Base-by-base conservation (phyloP, 2,329 filamentous ascomycete species). In the Davidsoniella neocaledoniae region DNA sequence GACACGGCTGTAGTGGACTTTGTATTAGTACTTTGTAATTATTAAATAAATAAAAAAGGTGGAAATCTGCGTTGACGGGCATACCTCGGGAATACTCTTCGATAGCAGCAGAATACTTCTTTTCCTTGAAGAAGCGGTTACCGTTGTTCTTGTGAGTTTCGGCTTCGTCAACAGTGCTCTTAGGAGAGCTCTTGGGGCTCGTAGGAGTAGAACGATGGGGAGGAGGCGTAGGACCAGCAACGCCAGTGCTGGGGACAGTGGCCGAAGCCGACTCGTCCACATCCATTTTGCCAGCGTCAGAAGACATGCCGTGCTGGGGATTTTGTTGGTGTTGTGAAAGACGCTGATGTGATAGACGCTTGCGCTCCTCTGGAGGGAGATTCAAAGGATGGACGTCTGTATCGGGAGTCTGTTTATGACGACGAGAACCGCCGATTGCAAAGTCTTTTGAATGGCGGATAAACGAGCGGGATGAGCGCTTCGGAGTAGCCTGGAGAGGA, bases 81-180 rank as follows among this genome's bases (percentile, higher is more conserved):
- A 40, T 71, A 94, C 90, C 90, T 77, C 94, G 94, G 57, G 84
- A 86, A 65, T 96, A 98, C 65, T 95, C 86, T 57, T 84, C 76
- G 62, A 96, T 88, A 21, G 91, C 90, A 61, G 83, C 82, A 54
- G 73, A 68, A 64, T 90, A 98, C 60, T 95, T 85, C 62, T 83
- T 86, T 55, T 88, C 85, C 70, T 95, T 96, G 76, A 95, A 98
- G 61, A 86, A 90, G 61, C 91, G 91, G 69, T 98, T 98, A 53
- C 91, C 91, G 2, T 85, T 78, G 58, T 84, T 77, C 72, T 98
- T 98, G 75, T 82, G 94, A 10, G 79, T 73, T 67, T 98, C 91
- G 23, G 90, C 86, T 61, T 95, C 86, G 49, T 90, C 83, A 40
- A 67, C 64, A 21, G 70, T 63, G 36, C 66, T 71, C 42, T 71